Conservation (phyloP, 176 grass and related monocot species). For the Musa acuminata region DNA sequence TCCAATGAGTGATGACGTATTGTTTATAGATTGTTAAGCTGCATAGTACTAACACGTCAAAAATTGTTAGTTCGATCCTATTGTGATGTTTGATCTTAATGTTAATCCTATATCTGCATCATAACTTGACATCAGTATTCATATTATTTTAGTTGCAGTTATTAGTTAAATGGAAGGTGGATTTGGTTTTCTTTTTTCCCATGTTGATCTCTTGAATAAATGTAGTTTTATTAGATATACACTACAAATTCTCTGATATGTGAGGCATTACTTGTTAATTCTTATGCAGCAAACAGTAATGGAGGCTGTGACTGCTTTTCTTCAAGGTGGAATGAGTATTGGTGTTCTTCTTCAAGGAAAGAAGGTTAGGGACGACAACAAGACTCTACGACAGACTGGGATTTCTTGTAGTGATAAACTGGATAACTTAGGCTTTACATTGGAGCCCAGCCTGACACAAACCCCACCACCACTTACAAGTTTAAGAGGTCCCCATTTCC, state of each 20-base stretch:
- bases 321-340: conserved; percentile 59
- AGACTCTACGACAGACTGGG: conserved; percentile 63
- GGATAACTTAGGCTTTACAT: conserved; percentile 61
- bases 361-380: conserved; percentile 81
- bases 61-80: too few species aligned
- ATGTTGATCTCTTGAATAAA: background rate
- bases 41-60: too few species aligned
- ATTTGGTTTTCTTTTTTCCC: background rate
- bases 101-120: background rate
- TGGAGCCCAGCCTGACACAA: conserved; percentile 56
- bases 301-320: conserved; percentile 79
- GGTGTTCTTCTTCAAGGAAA: conserved; percentile 80
- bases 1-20: too few species aligned
- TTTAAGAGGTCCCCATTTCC: conserved; percentile 41
- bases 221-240: background rate
- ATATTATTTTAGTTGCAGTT: background rate
- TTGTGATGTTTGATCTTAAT: too few species aligned
- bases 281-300: conserved; percentile 72
- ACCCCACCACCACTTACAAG: conserved; percentile 27
- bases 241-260: background rate
- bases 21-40: too few species aligned
- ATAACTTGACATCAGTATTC: background rate
- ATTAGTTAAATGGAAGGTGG: background rate
- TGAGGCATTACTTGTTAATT: background rate
- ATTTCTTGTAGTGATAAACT: conserved; percentile 47